Evolutionary conservation across 306 rosid genomes (phyloP).

Genomic region (Cucurbita argyrosperma): DNA sequence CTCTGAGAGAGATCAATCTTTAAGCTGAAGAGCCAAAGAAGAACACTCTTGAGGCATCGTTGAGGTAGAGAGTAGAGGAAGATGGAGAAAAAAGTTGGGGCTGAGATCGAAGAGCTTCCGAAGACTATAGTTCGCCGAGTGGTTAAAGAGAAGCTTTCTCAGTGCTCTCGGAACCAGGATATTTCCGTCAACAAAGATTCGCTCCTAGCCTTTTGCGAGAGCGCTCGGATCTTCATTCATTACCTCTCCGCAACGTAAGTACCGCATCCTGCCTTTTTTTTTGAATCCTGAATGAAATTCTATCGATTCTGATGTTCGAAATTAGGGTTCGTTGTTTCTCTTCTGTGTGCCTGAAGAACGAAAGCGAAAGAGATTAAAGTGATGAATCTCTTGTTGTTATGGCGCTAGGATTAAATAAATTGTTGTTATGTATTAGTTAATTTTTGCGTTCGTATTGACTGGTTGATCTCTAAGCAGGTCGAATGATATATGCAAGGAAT

Average conservation of each 20-base stretch:
- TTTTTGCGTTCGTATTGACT: neutral
- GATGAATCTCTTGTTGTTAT: neutral
- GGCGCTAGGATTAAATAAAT: neutral
- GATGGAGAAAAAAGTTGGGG: conserved; percentile 25
- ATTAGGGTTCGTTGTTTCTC: neutral
- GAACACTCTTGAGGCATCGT: neutral
- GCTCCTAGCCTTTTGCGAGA: conserved; percentile 71
- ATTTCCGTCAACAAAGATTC: conserved; percentile 53
- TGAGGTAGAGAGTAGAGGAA: neutral
- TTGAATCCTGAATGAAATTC: neutral
- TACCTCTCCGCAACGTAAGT: conserved; percentile 78
- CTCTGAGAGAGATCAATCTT: neutral
- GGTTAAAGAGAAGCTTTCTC: conserved; percentile 72
- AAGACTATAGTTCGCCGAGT: conserved; percentile 77
- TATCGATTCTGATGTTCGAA: neutral
- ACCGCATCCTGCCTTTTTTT: neutral
- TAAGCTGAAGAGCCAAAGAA: neutral
- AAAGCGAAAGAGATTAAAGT: neutral
- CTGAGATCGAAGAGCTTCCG: conserved; percentile 64
- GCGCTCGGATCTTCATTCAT: conserved; percentile 87
- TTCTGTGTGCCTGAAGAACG: neutral
- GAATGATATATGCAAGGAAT: conserved; percentile 80
- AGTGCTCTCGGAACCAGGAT: conserved; percentile 54
- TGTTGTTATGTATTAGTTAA: neutral
- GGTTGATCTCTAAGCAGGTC: conserved; percentile 33